Percentiles rank a stretch among this genome's conserved stretches.
These are phyloP conservation scores for Cynanchum wilfordii DNA, from an alignment of 257 asterid genomes.

Conservation along the genomic window DNA sequence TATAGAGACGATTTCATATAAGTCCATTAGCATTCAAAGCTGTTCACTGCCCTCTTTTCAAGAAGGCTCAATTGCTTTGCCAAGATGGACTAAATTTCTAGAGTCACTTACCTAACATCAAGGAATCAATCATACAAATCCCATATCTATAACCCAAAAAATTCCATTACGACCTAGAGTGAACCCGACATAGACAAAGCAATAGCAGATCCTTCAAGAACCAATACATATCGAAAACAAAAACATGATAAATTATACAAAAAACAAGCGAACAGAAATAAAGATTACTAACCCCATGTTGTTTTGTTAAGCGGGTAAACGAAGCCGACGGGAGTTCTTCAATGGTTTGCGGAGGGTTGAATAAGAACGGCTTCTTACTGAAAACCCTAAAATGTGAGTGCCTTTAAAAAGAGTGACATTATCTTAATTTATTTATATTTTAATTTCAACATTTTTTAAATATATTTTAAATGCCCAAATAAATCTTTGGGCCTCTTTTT, in stretches of 20 bases:
- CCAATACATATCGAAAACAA: not conserved
- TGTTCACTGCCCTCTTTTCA: conserved; percentile 25
- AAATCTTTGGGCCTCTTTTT: too few species aligned
- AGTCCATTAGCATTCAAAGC: conserved; percentile 70
- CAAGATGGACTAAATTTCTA: conserved; percentile 46
- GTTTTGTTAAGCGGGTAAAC: not conserved
- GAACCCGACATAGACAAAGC: not conserved
- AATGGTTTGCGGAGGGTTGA: not conserved
- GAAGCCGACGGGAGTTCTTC: not conserved
- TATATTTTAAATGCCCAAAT: too few species aligned
- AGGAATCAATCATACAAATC: not conserved
- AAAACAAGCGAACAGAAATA: not conserved
- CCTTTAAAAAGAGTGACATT: not conserved
- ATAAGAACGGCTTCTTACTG: not conserved
- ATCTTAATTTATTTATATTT: too few species aligned
- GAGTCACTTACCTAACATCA: not conserved
- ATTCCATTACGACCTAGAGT: not conserved
- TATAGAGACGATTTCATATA: conserved; percentile 34
- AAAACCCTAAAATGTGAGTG: not conserved
- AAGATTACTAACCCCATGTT: conserved; percentile 10
- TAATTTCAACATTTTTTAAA: not conserved
- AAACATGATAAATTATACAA: not conserved
- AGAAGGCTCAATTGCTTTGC: conserved; percentile 38
- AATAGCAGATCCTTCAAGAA: not conserved
- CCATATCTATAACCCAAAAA: not conserved